These are phyloP conservation scores for Farysia itapuensis DNA, from an alignment of 1,284 basidiomycete genomes.

Conservation along the genomic window DNA sequence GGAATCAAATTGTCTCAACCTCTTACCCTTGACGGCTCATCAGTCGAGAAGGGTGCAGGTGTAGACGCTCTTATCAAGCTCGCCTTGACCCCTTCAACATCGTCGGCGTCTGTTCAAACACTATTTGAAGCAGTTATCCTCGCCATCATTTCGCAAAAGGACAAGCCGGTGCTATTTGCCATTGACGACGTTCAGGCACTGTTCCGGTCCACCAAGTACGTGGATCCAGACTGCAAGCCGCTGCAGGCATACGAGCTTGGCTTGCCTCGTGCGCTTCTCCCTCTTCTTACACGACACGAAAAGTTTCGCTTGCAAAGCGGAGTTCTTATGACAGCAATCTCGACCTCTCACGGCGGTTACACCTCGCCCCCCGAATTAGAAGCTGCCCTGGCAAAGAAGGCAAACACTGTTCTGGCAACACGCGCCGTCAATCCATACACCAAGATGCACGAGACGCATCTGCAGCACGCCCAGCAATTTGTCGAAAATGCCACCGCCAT, in stretches of 20 bases:
- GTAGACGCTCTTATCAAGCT: slow-evolving; percentile 30
- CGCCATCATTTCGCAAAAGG: slow-evolving; percentile 70
- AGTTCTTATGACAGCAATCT: slow-evolving; percentile 36
- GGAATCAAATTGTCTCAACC: slow-evolving; percentile 14
- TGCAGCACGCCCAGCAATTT: slow-evolving; percentile 23
- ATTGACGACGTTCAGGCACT: slow-evolving; percentile 84
- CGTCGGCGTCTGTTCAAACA: slow-evolving; percentile 60
- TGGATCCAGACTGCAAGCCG: slow-evolving; percentile 72
- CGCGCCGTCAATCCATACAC: slow-evolving; percentile 47
- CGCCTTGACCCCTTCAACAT: slow-evolving; percentile 9
- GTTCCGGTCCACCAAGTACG: slow-evolving; percentile 73
- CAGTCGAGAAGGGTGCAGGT: slow-evolving; percentile 19
- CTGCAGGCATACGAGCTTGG: slow-evolving; percentile 81
- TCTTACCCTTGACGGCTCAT: slow-evolving; percentile 17
- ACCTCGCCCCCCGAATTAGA: slow-evolving; percentile 29
- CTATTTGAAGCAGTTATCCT: slow-evolving; percentile 71
- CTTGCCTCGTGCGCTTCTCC: slow-evolving; percentile 66
- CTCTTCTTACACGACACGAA: slow-evolving; percentile 15
- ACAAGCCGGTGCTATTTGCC: slow-evolving; percentile 75
- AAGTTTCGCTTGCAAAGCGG: slow-evolving; percentile 13
- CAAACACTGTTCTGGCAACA: slow-evolving; percentile 2
- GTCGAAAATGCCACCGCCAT: slow-evolving; percentile 16
- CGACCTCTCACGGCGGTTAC: slow-evolving; percentile 41
- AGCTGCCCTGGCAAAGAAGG: slow-evolving; percentile 27
- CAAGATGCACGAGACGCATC: slow-evolving; percentile 29